Conservation (phyloP, 768 basidiomycete genomes). For the Vishniacozyma victoriae region DNA sequence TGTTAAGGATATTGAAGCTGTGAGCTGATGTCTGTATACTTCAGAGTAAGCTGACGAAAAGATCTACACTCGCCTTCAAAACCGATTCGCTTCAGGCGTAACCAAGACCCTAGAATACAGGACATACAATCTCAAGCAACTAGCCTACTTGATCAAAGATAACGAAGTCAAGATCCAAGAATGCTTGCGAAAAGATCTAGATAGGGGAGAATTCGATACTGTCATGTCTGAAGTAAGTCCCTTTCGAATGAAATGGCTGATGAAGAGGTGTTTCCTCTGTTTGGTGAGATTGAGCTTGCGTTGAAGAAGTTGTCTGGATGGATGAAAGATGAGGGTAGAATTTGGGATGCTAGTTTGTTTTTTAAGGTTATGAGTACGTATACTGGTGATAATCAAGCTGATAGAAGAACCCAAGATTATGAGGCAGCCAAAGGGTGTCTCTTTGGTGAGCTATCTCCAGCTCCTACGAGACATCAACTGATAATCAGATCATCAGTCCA, state of each 20-base stretch:
- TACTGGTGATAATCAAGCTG: not conserved
- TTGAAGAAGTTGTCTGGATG: slow-evolving; percentile 31
- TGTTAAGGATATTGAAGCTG: slow-evolving; percentile 5
- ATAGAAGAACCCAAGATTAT: slow-evolving; percentile 27
- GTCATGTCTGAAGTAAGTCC: slow-evolving; percentile 32
- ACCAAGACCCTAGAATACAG: slow-evolving; percentile 33
- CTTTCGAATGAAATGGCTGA: not conserved
- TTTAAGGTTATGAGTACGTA: slow-evolving; percentile 41
- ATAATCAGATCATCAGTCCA: slow-evolving; percentile 36
- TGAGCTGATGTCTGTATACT: too few relatives aligned
- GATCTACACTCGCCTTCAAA: slow-evolving; percentile 19
- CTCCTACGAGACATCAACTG: not conserved
- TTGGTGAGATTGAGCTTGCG: slow-evolving; percentile 41
- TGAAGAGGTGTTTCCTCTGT: not conserved
- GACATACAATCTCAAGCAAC: slow-evolving; percentile 42
- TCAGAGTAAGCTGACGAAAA: slow-evolving; percentile 2
- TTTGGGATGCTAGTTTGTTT: slow-evolving; percentile 29
- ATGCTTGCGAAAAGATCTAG: slow-evolving; percentile 40
- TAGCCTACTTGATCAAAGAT: slow-evolving; percentile 44
- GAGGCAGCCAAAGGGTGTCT: slow-evolving; percentile 45
- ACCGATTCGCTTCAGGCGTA: slow-evolving; percentile 16
- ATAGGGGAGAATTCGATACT: slow-evolving; percentile 26
- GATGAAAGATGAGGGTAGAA: slow-evolving; percentile 39
- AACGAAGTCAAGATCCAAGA: slow-evolving; percentile 33
- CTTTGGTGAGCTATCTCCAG: slow-evolving; percentile 17